Conservation (phyloP, 495 filamentous ascomycete species). For the Pyrenula aspistea region DNA sequence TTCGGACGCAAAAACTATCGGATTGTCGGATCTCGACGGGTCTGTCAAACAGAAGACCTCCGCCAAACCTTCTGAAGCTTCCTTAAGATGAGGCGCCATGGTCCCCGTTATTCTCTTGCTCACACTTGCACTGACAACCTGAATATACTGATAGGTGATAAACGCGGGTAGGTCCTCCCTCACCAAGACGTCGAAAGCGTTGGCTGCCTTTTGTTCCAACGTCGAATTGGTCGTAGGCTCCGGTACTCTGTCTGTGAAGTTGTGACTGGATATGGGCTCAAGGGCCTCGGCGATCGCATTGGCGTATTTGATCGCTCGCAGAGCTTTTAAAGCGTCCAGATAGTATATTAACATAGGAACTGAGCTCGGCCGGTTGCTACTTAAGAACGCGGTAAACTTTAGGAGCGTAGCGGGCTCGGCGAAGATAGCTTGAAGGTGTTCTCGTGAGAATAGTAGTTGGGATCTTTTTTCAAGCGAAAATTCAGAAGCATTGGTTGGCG, state of each 20-base stretch:
- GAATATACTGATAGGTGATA: constrained; percentile 29
- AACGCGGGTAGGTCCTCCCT: constrained; percentile 60
- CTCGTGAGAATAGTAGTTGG: constrained; percentile 49
- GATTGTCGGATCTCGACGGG: constrained; percentile 60
- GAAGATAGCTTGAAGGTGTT: constrained; percentile 48
- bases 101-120: background rate
- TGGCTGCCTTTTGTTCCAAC: constrained; percentile 44
- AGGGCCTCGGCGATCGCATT: constrained; percentile 44
- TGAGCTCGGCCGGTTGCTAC: constrained; percentile 59
- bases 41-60: constrained; percentile 72
- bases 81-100: constrained; percentile 16
- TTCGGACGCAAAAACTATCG: constrained; percentile 69
- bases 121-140: background rate
- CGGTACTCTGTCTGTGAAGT: background rate
- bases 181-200: constrained; percentile 47
- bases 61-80: constrained; percentile 58
- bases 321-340: constrained; percentile 49
- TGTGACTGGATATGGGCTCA: constrained; percentile 11
- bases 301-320: constrained; percentile 58
- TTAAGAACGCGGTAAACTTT: constrained; percentile 52
- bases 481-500: background rate
- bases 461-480: constrained; percentile 42
- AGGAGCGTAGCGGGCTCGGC: constrained; percentile 56
- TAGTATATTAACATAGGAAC: constrained; percentile 55
- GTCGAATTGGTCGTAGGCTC: constrained; percentile 36